These are phyloP conservation scores for Saraca asoca DNA, from an alignment of 331 rosid species.

Conservation along the genomic window DNA sequence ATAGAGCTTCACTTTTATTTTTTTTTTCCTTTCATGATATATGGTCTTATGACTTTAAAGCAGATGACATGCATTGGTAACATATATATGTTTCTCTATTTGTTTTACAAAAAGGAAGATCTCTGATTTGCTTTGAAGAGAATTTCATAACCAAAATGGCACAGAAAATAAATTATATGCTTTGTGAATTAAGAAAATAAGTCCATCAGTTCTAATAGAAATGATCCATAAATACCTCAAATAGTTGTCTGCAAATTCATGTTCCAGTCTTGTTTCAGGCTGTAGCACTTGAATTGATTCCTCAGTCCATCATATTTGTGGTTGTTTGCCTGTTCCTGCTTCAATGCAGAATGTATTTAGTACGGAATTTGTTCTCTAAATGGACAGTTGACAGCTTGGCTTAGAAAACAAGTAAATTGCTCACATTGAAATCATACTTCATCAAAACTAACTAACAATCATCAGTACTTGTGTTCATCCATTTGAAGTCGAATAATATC, in stretches of 20 bases:
- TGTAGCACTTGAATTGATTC: not conserved
- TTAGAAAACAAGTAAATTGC: too few relatives aligned
- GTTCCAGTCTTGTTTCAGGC: not conserved
- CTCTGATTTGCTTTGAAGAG: not conserved
- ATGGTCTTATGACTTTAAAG: not conserved
- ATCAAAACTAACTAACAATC: too few relatives aligned
- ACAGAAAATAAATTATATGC: not conserved
- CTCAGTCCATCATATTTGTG: not conserved
- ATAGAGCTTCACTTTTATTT: too few relatives aligned
- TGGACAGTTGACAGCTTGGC: not conserved
- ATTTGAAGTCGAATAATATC: too few relatives aligned
- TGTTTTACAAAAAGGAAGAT: not conserved
- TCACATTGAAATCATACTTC: too few relatives aligned
- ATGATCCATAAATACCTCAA: conserved; percentile 5
- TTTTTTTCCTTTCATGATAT: not conserved
- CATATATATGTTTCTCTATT: too few relatives aligned
- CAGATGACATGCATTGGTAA: not conserved
- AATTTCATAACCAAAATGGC: not conserved
- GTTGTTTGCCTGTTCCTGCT: conserved; percentile 18
- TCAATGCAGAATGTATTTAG: not conserved
- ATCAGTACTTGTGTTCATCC: not conserved
- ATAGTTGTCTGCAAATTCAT: not conserved
- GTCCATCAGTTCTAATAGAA: not conserved
- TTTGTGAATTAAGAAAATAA: not conserved
- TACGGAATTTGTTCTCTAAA: not conserved